phyloP scores from a whole-genome alignment of 2,329 filamentous ascomycete genomes.

The Penicillium sp. region DNA sequence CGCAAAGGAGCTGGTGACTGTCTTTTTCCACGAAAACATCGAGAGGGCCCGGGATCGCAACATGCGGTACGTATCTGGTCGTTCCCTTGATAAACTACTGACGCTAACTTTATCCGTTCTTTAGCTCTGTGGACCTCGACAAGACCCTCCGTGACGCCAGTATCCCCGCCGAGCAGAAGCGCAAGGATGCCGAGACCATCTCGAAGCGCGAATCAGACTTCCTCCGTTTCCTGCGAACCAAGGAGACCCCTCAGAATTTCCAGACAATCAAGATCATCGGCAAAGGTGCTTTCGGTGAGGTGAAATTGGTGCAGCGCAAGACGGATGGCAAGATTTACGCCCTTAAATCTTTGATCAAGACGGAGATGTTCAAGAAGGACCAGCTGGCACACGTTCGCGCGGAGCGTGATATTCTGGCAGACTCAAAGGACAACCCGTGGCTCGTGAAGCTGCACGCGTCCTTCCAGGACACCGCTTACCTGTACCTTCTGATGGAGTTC shows the following conservation, averaged over 20 bases:
- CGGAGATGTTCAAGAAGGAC: constrained; percentile 99
- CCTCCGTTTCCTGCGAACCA: constrained; percentile 86
- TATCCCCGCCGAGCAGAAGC: constrained; percentile 69
- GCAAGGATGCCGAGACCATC: constrained; percentile 77
- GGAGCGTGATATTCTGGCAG: constrained; percentile 93
- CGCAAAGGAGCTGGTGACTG: constrained; percentile 60
- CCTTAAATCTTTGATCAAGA: constrained; percentile 96
- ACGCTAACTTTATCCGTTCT: neutral
- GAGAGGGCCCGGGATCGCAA: constrained; percentile 93
- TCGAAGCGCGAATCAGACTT: constrained; percentile 88
- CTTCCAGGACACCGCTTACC: constrained; percentile 91
- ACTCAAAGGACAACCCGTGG: constrained; percentile 96
- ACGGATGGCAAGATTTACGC: constrained; percentile 95
- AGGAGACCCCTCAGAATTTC: constrained; percentile 92
- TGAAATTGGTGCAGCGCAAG: constrained; percentile 95
- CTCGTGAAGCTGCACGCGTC: constrained; percentile 97
- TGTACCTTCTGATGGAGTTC: constrained; percentile 99
- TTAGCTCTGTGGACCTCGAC: constrained; percentile 86
- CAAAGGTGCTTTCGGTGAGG: constrained; percentile 97
- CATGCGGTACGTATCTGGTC: constrained; percentile 61
- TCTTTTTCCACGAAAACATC: constrained; percentile 98
- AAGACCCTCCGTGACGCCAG: constrained; percentile 73
- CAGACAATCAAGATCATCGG: constrained; percentile 95
- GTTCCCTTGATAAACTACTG: neutral
- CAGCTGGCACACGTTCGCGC: constrained; percentile 95